These are phyloP conservation scores for Nemania sp. DNA, from an alignment of 2,329 filamentous ascomycete genomes.

Conservation along the genomic window DNA sequence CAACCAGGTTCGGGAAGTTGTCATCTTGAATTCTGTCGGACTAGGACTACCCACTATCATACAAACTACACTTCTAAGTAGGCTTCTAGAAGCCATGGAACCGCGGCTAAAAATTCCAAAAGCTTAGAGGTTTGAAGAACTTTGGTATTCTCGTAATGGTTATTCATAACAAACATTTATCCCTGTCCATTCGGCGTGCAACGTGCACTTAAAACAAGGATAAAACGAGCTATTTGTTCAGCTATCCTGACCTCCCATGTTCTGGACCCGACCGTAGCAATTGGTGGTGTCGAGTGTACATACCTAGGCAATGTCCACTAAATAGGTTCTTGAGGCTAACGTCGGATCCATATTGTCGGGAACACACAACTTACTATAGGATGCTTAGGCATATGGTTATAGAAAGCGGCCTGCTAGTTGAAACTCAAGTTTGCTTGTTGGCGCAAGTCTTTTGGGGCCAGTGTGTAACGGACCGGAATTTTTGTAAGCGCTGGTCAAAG, in stretches of 20 bases:
- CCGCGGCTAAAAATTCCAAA: neutral
- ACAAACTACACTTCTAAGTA: constrained; percentile 1
- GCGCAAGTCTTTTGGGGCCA: neutral
- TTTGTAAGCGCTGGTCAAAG: constrained; percentile 5
- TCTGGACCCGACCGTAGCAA: constrained; percentile 15
- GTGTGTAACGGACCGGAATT: neutral
- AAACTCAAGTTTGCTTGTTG: neutral
- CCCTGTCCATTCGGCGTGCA: constrained; percentile 7
- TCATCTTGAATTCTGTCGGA: neutral
- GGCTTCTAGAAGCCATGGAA: constrained; percentile 27
- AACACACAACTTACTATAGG: neutral
- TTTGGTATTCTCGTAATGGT: constrained; percentile 1
- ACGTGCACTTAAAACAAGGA: constrained; percentile 4
- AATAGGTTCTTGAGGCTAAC: constrained; percentile 30
- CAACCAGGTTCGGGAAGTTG: neutral
- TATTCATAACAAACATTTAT: neutral
- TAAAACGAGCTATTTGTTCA: constrained; percentile 22
- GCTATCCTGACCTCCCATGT: constrained; percentile 7
- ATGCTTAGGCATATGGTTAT: neutral
- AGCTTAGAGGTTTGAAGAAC: neutral
- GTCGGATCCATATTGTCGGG: constrained; percentile 34
- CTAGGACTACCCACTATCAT: neutral
- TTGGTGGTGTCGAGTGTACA: constrained; percentile 1
- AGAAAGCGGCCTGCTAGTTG: neutral
- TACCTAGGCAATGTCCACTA: constrained; percentile 1